Percentiles rank a stretch among this genome's conserved stretches.
phyloP scores from a whole-genome alignment of 2,329 filamentous ascomycete genomes.

The Colletotrichum sidae region DNA sequence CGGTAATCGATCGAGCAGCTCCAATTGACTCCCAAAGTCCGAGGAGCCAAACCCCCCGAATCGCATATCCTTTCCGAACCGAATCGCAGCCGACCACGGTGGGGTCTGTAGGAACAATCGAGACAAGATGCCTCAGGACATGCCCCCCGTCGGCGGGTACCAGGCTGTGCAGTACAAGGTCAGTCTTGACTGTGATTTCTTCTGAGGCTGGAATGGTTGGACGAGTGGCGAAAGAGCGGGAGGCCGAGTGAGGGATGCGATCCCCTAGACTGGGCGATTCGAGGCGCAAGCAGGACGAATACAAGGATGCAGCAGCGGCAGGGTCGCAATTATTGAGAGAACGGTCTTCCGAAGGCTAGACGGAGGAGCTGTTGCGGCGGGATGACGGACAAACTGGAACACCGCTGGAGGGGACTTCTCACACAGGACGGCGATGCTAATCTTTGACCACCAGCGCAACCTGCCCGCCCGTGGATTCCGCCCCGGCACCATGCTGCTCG shows the following conservation, averaged over 20 bases:
- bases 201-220: too few relatives aligned
- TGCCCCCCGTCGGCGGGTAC: slow-evolving; percentile 96
- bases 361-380: too few relatives aligned
- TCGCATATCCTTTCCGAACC: background rate
- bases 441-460: slow-evolving; percentile 74
- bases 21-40: slow-evolving; percentile 3
- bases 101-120: slow-evolving; percentile 38
- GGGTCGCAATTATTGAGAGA: too few relatives aligned
- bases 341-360: too few relatives aligned
- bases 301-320: too few relatives aligned
- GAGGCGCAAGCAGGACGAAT: too few relatives aligned
- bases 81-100: slow-evolving; percentile 35
- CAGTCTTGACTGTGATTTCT: slow-evolving; percentile 45
- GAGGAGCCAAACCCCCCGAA: slow-evolving; percentile 1
- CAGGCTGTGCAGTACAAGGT: slow-evolving; percentile 97
- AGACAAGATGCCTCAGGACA: slow-evolving; percentile 91
- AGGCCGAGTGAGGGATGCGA: background rate
- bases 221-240: background rate
- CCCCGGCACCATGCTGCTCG: slow-evolving; percentile 81
- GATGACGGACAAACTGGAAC: background rate
- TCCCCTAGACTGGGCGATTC: too few relatives aligned
- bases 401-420: slow-evolving; percentile 3
- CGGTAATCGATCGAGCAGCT: background rate
- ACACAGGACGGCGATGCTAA: slow-evolving; percentile 34
- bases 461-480: slow-evolving; percentile 91